Base-by-base conservation (phyloP, 805 yeast species). In the Wickerhamomyces bovis region DNA sequence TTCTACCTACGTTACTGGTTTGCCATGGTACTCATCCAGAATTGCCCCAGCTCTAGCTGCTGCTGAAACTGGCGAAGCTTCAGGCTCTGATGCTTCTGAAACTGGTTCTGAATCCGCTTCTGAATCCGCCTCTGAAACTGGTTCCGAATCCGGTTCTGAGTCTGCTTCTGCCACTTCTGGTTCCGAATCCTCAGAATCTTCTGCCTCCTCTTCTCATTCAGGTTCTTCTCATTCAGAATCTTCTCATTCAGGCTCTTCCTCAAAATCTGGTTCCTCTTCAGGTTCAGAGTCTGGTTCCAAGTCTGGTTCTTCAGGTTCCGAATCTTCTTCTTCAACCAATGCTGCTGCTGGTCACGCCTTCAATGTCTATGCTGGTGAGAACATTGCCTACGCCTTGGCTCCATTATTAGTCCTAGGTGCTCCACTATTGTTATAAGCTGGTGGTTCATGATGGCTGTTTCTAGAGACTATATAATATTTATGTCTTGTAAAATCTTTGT, bases 1-100 rank as follows among this genome's bases (percentile, higher is more conserved):
- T n/a, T 52, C 60, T 3, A 43, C 57, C 12, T 58, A 61, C 38
- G 56, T 65, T 28, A 56, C 65, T 25, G 60, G 56, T 33, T 53
- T 65, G 39, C 65, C 68, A 51, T 65, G 68, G 68, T 65, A 51
- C 45, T 53, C 55, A 4, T 43, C 53, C 21, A 50, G 58, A 49
- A 39, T 54, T 18, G 47, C 43, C n/a, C 43, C 55, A 6, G 42
- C 33, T 9, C 20, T 53, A 39, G 53, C 47, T 23, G 57, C 49
- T 38, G 55, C 48, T 13, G 48, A 43, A 9, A 46, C 53, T 22
- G 52, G 44, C 23, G 49, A 47, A 25, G 39, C 42, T 20, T 38
- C 36, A 13, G 36, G 21, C 8, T 23, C 56, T 48, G 25, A 22
- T 22, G 45, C 44, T 15, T 28, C 42, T 21, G 40, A 21, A 18